These are phyloP conservation scores for Fusarium fujikuroi DNA, from an alignment of 2,329 filamentous ascomycete species.

Conservation along the genomic window DNA sequence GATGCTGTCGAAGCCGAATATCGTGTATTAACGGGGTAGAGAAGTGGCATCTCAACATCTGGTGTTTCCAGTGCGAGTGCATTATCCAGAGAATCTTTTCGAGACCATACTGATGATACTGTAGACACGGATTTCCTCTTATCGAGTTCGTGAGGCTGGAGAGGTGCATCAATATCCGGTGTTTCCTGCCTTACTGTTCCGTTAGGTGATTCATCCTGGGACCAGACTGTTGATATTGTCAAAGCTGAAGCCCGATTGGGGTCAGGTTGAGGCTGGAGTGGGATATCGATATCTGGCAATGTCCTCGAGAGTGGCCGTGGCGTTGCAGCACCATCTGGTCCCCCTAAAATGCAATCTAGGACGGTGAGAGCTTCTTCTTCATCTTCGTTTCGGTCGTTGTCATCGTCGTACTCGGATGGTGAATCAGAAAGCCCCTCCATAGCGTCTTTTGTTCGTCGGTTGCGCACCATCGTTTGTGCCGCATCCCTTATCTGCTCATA, in stretches of 20 bases:
- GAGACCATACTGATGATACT: conserved; percentile 14
- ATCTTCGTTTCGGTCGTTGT: conserved; percentile 3
- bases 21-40: conserved; percentile 8
- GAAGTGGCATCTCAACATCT: conserved; percentile 14
- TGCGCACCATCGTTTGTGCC: conserved; percentile 1
- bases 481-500: conserved; percentile 21
- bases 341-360: conserved; percentile 19
- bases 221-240: conserved; percentile 28
- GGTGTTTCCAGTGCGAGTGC: conserved; percentile 11
- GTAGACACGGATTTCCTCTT: conserved; percentile 17
- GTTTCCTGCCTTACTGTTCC: conserved; percentile 5
- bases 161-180: conserved; percentile 19
- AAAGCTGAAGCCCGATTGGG: conserved; percentile 20
- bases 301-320: conserved; percentile 24
- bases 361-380: conserved; percentile 23
- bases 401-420: conserved; percentile 28
- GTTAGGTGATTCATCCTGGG: conserved; percentile 3
- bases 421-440: conserved; percentile 18
- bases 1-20: conserved; percentile 33
- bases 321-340: conserved; percentile 9
- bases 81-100: not conserved
- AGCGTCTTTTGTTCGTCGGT: not conserved
- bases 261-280: conserved; percentile 4
- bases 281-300: conserved; percentile 23
- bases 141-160: conserved; percentile 18